Evolutionary conservation across 1,284 basidiomycete genomes (phyloP).

Genomic region (Puccinia coronata): DNA sequence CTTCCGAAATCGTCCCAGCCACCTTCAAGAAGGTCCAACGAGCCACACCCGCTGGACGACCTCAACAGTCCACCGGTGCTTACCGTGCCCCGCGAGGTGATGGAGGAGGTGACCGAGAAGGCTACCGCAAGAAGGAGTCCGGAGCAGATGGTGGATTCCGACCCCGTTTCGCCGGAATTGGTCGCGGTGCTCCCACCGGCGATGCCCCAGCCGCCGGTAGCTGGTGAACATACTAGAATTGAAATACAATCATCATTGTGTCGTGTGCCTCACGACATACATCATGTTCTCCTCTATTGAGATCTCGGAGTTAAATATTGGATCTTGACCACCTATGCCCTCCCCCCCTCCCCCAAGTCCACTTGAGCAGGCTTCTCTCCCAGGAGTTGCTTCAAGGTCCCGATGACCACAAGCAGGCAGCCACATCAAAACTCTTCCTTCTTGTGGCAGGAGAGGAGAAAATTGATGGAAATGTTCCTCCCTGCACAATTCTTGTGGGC

Average conservation of each 20-base stretch:
- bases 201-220: conserved; percentile 17
- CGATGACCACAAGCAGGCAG: too few relatives aligned
- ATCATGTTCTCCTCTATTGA: too few relatives aligned
- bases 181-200: conserved; percentile 33
- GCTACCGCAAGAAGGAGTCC: conserved; percentile 69
- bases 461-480: too few relatives aligned
- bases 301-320: too few relatives aligned
- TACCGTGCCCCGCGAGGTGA: conserved; percentile 77
- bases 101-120: conserved; percentile 70
- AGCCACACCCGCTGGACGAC: conserved; percentile 65
- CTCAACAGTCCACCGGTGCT: conserved; percentile 66
- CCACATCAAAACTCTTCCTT: too few relatives aligned
- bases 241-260: neutral
- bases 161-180: conserved; percentile 43
- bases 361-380: too few relatives aligned
- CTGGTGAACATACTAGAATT: conserved; percentile 10
- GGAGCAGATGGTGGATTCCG: conserved; percentile 54
- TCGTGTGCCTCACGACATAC: too few relatives aligned
- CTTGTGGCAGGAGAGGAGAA: too few relatives aligned
- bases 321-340: too few relatives aligned
- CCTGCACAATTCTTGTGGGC: too few relatives aligned
- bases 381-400: too few relatives aligned
- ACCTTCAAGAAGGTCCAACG: conserved; percentile 78
- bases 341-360: too few relatives aligned
- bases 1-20: conserved; percentile 74